Base-by-base conservation (phyloP, 306 rosid species). In the Astragalus glycyphyllos region DNA sequence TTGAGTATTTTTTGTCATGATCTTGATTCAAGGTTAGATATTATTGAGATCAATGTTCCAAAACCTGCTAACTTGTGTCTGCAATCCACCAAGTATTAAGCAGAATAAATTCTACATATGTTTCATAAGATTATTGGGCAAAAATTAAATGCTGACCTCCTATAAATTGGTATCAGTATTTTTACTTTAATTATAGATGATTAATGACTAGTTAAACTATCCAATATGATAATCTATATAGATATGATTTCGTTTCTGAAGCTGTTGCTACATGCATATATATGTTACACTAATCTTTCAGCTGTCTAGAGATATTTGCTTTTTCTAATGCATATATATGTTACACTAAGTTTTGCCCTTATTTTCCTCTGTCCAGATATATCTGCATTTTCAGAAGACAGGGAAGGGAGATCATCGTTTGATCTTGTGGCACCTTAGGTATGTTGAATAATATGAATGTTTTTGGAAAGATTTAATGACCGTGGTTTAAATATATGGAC, bases 1-100 rank as follows among this genome's bases (percentile, higher is more conserved):
- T 45, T 65, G 57, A 29, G 8, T 65, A 26, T 12, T 65, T 46
- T 65, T 44, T 10, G 44, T 65, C 57, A n/a, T 46, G 55, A 44
- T 23, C 41, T 20, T 23, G 20, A 15, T 17, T 41, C 4, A 12
- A 62, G 9, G 53, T 63, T 44, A 46, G 17, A 46, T 46, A 46
- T 15, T 46, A 46, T 15, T 46, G 17, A n/a, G 51, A n/a, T 44
- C 45, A 41, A 13, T n/a, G 8, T 5, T 46, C 51, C 17, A 5
- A 5, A 12, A 46, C 5, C 4, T 46, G 51, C 16, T 46, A 46
- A 46, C 16, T 12, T 5, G 17, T 46, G 16, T 46, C 14, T 46
- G 16, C 51, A 42, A 13, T 46, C 51, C 5, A 46, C 51, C 5
- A 5, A 4, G 42, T 40, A 1, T 40, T 10, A 3, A 5, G 10